Evolutionary conservation across 2,329 filamentous ascomycete genomes (phyloP).

Genomic region (Raffaelea arxii): DNA sequence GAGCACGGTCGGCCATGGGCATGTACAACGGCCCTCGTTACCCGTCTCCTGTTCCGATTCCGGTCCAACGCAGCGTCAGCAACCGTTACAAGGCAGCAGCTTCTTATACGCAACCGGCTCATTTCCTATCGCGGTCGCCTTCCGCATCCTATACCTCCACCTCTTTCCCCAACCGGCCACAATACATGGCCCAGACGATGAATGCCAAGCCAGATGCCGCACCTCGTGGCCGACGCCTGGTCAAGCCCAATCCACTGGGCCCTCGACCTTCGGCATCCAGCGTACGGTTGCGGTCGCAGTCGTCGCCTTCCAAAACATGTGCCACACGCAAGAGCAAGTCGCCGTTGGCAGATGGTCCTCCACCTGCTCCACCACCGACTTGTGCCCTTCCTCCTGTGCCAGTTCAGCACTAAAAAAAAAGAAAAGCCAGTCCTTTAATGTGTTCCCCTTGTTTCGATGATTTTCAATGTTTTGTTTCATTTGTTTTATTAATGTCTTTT

Average conservation of each 20-base stretch:
- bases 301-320: constrained; percentile 10
- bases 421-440: not conserved
- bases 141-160: too few species aligned
- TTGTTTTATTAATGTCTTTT: too few species aligned
- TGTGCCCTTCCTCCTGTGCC: constrained; percentile 40
- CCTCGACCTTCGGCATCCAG: constrained; percentile 8
- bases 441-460: too few species aligned
- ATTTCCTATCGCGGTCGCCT: not conserved
- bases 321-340: constrained; percentile 38
- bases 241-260: constrained; percentile 7
- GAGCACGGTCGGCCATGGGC: not conserved
- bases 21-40: too few species aligned
- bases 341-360: constrained; percentile 39
- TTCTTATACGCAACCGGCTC: not conserved
- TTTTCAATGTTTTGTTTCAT: not conserved
- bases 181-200: not conserved
- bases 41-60: too few species aligned
- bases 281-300: constrained; percentile 16
- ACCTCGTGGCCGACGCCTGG: not conserved
- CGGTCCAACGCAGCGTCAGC: not conserved
- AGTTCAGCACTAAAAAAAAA: not conserved
- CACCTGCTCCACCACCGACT: constrained; percentile 44
- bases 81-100: not conserved
- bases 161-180: too few species aligned
- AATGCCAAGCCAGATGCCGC: not conserved